Evolutionary conservation across 805 yeast genomes (phyloP).

Genomic region (Blastobotrys robertii): DNA sequence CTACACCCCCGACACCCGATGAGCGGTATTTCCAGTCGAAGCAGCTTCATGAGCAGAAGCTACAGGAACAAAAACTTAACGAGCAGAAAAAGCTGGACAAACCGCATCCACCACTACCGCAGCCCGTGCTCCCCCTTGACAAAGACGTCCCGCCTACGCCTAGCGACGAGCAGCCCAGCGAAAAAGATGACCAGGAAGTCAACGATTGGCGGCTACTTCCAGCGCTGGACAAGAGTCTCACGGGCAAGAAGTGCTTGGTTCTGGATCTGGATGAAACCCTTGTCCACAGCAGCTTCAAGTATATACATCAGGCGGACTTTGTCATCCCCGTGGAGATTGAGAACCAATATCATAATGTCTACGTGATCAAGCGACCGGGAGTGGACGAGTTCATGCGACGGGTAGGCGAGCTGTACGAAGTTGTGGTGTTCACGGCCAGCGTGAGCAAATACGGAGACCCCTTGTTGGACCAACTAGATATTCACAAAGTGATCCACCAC

Average conservation of each 20-base stretch:
- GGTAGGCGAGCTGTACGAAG: constrained; percentile 84
- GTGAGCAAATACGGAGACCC: constrained; percentile 97
- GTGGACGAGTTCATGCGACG: constrained; percentile 82
- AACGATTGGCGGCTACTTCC: too few relatives aligned
- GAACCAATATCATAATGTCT: constrained; percentile 83
- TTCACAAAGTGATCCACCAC: constrained; percentile 70
- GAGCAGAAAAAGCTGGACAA: too few relatives aligned
- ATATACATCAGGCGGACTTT: constrained; percentile 86
- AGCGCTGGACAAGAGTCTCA: too few relatives aligned
- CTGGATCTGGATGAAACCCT: constrained; percentile 92
- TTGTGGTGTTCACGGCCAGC: constrained; percentile 94
- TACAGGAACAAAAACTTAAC: too few relatives aligned
- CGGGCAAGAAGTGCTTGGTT: constrained; percentile 58
- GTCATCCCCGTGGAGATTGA: constrained; percentile 97
- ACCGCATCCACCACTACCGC: too few relatives aligned
- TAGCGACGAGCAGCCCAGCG: too few relatives aligned
- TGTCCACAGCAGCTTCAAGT: constrained; percentile 91
- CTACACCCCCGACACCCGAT: too few relatives aligned
- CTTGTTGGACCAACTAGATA: constrained; percentile 75
- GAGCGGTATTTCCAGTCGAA: too few relatives aligned
- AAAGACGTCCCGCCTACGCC: too few relatives aligned
- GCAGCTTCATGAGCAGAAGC: too few relatives aligned
- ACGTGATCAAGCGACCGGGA: constrained; percentile 95
- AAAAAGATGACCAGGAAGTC: too few relatives aligned
- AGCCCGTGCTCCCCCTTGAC: too few relatives aligned